These are phyloP conservation scores for Umbelopsis sp. DNA, from an alignment of 192 early-diverging fungal species.

Conservation along the genomic window DNA sequence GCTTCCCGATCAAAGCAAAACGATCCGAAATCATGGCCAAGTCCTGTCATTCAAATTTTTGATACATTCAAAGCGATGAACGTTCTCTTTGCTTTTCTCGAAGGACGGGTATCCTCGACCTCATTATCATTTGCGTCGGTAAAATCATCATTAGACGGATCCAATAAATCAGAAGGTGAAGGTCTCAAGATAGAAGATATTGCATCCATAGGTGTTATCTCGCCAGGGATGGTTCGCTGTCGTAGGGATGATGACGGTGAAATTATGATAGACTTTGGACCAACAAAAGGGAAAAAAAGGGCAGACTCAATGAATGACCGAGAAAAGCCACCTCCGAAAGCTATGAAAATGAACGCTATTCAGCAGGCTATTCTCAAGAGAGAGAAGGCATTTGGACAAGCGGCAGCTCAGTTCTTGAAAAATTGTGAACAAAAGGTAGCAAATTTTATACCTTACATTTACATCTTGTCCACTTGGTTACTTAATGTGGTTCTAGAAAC, in stretches of 20 bases:
- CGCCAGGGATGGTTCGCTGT: constrained; percentile 1
- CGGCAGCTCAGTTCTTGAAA: not conserved
- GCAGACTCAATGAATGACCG: not conserved
- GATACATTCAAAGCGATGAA: not conserved
- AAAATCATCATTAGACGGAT: constrained; percentile 3
- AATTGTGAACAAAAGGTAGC: constrained; percentile 1
- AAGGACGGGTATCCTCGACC: not conserved
- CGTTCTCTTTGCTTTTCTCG: constrained; percentile 9
- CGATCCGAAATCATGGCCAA: not conserved
- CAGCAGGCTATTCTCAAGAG: not conserved
- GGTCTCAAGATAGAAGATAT: not conserved
- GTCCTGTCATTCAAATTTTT: not conserved
- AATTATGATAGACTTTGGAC: constrained; percentile 10
- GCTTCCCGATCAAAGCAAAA: not conserved
- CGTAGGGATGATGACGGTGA: constrained; percentile 1
- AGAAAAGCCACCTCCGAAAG: not conserved
- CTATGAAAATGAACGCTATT: not conserved
- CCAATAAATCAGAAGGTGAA: not conserved
- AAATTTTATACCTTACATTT: too few species aligned
- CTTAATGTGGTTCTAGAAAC: too few species aligned
- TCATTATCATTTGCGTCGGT: constrained; percentile 2
- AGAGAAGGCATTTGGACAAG: not conserved
- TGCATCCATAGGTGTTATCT: not conserved
- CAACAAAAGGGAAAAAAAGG: constrained; percentile 3
- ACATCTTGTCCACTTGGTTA: not conserved